Evolutionary conservation across 768 basidiomycete species (phyloP).

Genomic region (Tremella yokohamensis): DNA sequence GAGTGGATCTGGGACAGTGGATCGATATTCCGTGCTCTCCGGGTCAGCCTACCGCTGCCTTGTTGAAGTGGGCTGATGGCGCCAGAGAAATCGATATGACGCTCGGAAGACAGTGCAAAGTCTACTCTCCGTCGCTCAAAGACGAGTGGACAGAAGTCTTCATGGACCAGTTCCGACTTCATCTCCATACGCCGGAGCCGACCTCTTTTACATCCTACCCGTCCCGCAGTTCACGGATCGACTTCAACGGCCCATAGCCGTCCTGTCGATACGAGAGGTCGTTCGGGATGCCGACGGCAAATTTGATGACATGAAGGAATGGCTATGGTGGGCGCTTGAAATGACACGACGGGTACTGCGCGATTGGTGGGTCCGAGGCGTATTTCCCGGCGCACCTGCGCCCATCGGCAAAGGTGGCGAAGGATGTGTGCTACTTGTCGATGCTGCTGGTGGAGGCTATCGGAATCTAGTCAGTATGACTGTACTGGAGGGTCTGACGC

Average conservation of each 20-base stretch:
- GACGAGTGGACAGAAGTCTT: constrained; percentile 25
- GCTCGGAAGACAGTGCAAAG: constrained; percentile 18
- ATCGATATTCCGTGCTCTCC: constrained; percentile 30
- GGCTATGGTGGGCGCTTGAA: constrained; percentile 48
- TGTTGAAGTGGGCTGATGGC: not conserved
- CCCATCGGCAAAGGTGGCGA: constrained; percentile 17
- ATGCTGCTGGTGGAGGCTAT: constrained; percentile 46
- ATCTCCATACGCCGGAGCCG: constrained; percentile 26
- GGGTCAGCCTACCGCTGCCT: constrained; percentile 23
- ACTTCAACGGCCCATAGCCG: constrained; percentile 38
- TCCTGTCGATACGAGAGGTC: constrained; percentile 40
- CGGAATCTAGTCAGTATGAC: constrained; percentile 43
- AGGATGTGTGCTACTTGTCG: constrained; percentile 43
- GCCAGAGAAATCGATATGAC: constrained; percentile 39
- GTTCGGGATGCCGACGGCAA: constrained; percentile 28
- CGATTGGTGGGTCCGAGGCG: constrained; percentile 33
- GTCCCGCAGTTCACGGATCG: constrained; percentile 35
- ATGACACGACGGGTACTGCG: constrained; percentile 34
- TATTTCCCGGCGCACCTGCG: constrained; percentile 9
- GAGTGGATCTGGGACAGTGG: constrained; percentile 38
- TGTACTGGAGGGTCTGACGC: not conserved
- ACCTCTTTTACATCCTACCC: constrained; percentile 46
- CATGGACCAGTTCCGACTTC: constrained; percentile 30
- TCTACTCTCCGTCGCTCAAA: constrained; percentile 25
- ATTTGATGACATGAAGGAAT: constrained; percentile 41